Percentiles rank a stretch among this genome's conserved stretches.
Evolutionary conservation across 108 stramenopile genomes (phyloP).

Genomic region (Cyclotella choctawhatcheeana): DNA sequence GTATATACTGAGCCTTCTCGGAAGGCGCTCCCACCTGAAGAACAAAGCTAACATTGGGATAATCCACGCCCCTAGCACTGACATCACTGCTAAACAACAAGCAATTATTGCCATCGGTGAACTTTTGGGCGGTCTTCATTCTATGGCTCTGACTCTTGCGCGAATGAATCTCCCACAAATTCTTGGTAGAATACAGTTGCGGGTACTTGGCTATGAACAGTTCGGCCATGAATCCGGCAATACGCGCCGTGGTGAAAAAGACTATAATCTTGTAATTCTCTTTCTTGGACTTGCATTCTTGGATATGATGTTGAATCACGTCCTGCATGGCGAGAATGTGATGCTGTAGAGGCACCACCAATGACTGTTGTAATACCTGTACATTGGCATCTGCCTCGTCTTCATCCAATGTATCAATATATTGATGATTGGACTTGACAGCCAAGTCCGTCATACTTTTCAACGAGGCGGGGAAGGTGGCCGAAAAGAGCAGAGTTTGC

Average conservation of each 20-base stretch:
- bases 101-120: slow-evolving; percentile 59
- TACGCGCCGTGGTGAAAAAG: slow-evolving; percentile 92
- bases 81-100: slow-evolving; percentile 87
- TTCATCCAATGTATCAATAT: slow-evolving; percentile 63
- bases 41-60: slow-evolving; percentile 78
- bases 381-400: slow-evolving; percentile 55
- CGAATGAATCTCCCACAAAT: slow-evolving; percentile 81
- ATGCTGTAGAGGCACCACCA: slow-evolving; percentile 42
- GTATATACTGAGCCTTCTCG: slow-evolving; percentile 88
- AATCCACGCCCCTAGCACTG: slow-evolving; percentile 89
- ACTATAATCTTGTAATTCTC: slow-evolving; percentile 71
- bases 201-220: slow-evolving; percentile 56
- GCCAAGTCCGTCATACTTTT: slow-evolving; percentile 53
- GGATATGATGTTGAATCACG: slow-evolving; percentile 21
- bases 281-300: slow-evolving; percentile 29
- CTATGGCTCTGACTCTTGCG: slow-evolving; percentile 81
- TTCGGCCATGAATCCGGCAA: slow-evolving; percentile 82
- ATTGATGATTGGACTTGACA: slow-evolving; percentile 42
- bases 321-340: slow-evolving; percentile 38
- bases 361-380: slow-evolving; percentile 55
- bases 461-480: slow-evolving; percentile 81
- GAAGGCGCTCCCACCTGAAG: slow-evolving; percentile 80
- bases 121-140: slow-evolving; percentile 58
- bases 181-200: slow-evolving; percentile 43
- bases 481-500: slow-evolving; percentile 91